These are phyloP conservation scores for Extremus antarcticus DNA, from an alignment of 495 filamentous ascomycete genomes.

Conservation along the genomic window DNA sequence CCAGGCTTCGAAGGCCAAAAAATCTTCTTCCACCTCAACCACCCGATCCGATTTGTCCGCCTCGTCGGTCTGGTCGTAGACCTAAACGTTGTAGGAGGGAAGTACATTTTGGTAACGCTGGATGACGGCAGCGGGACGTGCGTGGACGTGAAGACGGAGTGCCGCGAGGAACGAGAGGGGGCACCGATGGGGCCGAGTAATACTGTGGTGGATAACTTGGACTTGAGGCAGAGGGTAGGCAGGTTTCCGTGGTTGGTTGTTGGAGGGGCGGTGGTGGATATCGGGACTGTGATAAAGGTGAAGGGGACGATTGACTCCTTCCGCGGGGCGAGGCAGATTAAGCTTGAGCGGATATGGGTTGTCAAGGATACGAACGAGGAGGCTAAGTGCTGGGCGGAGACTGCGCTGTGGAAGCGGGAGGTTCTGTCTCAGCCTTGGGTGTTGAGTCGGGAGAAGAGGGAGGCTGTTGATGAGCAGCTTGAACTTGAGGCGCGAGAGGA, in stretches of 20 bases:
- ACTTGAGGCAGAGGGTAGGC: constrained; percentile 21
- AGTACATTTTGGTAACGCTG: constrained; percentile 53
- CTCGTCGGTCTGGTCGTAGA: constrained; percentile 67
- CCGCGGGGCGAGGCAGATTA: constrained; percentile 52
- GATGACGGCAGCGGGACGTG: constrained; percentile 80
- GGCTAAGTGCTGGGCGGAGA: constrained; percentile 62
- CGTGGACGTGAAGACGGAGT: constrained; percentile 47
- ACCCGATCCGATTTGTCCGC: constrained; percentile 79
- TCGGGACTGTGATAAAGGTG: constrained; percentile 62
- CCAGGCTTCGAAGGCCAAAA: constrained; percentile 60
- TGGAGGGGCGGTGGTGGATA: constrained; percentile 27
- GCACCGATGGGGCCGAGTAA: constrained; percentile 18
- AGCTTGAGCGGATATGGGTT: constrained; percentile 51
- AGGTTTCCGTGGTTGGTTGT: constrained; percentile 14
- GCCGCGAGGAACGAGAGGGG: not conserved
- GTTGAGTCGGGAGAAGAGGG: constrained; percentile 32
- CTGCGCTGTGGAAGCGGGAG: constrained; percentile 47
- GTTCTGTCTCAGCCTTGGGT: constrained; percentile 62
- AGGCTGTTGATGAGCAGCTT: not conserved
- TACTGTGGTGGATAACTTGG: constrained; percentile 22
- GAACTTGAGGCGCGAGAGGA: not conserved
- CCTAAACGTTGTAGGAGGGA: constrained; percentile 47
- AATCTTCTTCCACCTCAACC: constrained; percentile 72
- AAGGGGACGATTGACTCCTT: constrained; percentile 63
- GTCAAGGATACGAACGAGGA: constrained; percentile 45